phyloP scores from a whole-genome alignment of 2,329 filamentous ascomycete genomes.

The Aspergillus caelatus region DNA sequence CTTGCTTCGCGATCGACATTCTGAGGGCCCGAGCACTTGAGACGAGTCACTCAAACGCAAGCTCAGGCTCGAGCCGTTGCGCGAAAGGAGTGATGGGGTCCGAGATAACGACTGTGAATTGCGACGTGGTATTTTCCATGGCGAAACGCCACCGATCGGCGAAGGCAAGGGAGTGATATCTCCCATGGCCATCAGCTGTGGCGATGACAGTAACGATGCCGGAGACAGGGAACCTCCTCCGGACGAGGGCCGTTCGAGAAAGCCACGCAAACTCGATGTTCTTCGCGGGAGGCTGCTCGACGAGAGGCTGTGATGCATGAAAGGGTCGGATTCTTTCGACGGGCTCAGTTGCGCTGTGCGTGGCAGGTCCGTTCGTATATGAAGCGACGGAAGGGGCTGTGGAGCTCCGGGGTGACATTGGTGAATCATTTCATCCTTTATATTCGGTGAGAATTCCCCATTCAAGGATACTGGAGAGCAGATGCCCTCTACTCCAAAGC shows the following conservation, averaged over 20 bases:
- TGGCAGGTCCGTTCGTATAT: slow-evolving; percentile 40
- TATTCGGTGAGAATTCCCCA: slow-evolving; percentile 9
- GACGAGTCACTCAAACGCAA: slow-evolving; percentile 41
- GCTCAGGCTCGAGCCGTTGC: slow-evolving; percentile 39
- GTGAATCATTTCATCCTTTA: slow-evolving; percentile 15
- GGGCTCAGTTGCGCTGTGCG: slow-evolving; percentile 30
- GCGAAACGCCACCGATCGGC: slow-evolving; percentile 56
- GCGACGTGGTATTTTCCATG: slow-evolving; percentile 58
- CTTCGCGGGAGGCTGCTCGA: slow-evolving; percentile 47
- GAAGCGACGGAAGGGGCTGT: slow-evolving; percentile 30
- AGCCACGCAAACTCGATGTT: slow-evolving; percentile 48
- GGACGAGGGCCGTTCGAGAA: slow-evolving; percentile 40
- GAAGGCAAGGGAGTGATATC: slow-evolving; percentile 80
- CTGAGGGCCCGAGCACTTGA: slow-evolving; percentile 34
- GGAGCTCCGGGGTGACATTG: slow-evolving; percentile 12
- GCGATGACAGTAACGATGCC: slow-evolving; percentile 71
- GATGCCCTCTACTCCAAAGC: slow-evolving; percentile 15
- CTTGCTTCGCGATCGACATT: slow-evolving; percentile 34
- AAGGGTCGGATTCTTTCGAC: slow-evolving; percentile 35
- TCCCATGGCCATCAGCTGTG: slow-evolving; percentile 73
- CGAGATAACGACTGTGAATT: slow-evolving; percentile 50
- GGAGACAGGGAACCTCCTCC: slow-evolving; percentile 55
- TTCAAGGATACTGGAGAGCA: slow-evolving; percentile 12
- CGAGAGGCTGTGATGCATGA: slow-evolving; percentile 45
- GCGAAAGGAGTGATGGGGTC: slow-evolving; percentile 44